Conservation (phyloP, 2,329 filamentous ascomycete species). For the Penicillium sp. region DNA sequence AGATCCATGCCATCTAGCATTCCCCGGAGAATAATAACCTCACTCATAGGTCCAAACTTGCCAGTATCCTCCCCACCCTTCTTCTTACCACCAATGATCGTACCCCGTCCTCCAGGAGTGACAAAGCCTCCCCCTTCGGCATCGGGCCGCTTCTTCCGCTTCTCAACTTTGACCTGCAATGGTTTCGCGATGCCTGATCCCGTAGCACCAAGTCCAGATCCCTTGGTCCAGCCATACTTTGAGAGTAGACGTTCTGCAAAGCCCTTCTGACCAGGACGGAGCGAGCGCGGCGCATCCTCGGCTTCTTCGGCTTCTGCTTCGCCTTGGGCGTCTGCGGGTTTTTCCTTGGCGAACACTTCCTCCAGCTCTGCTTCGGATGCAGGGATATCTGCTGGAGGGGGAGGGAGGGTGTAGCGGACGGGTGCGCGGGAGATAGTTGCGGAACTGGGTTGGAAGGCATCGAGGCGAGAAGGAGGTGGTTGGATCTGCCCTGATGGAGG, state of each 20-base stretch:
- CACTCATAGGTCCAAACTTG: constrained; percentile 72
- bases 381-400: constrained; percentile 53
- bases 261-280: constrained; percentile 74
- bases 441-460: constrained; percentile 41
- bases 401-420: constrained; percentile 66
- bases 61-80: constrained; percentile 49
- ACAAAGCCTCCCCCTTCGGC: constrained; percentile 77
- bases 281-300: constrained; percentile 53
- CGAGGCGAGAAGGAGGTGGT: constrained; percentile 38
- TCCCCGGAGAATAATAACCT: constrained; percentile 76
- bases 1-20: constrained; percentile 88
- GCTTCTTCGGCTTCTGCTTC: constrained; percentile 32
- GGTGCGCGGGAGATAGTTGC: constrained; percentile 74
- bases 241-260: constrained; percentile 87
- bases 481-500: constrained; percentile 24
- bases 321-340: constrained; percentile 24
- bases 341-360: constrained; percentile 43
- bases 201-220: constrained; percentile 80
- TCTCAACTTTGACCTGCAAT: constrained; percentile 80
- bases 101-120: constrained; percentile 67
- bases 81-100: constrained; percentile 75
- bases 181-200: constrained; percentile 82
- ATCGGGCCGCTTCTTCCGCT: constrained; percentile 76
- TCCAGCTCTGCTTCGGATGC: constrained; percentile 55
- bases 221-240: constrained; percentile 92